Conservation (phyloP, 495 filamentous ascomycete species). For the Talaromyces adpressus region DNA sequence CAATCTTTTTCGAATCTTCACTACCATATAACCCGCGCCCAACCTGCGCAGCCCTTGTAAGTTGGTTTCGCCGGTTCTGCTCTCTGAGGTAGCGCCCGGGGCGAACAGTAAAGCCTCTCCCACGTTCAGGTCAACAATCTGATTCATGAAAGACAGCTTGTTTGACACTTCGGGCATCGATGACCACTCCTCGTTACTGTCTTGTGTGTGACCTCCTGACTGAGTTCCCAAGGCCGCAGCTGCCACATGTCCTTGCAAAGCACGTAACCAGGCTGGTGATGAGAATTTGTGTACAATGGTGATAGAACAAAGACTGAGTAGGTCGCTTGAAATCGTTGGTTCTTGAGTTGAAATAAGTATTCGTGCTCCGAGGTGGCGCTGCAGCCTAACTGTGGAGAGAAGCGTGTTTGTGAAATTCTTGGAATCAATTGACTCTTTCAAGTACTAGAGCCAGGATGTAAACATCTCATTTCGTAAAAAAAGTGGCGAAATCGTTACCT, state of each 20-base stretch:
- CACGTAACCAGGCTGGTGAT: constrained; percentile 58
- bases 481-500: constrained; percentile 22
- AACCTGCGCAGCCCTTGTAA: neutral
- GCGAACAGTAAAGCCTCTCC: neutral
- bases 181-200: neutral
- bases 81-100: neutral
- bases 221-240: constrained; percentile 18
- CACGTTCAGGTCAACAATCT: neutral
- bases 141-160: neutral
- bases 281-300: constrained; percentile 72
- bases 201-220: neutral
- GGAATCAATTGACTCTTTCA: constrained; percentile 38
- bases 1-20: constrained; percentile 16
- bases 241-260: constrained; percentile 58
- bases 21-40: constrained; percentile 9
- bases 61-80: neutral
- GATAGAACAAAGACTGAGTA: constrained; percentile 65
- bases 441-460: constrained; percentile 28
- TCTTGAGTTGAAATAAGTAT: constrained; percentile 74
- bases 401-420: constrained; percentile 53
- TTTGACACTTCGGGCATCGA: too few relatives aligned
- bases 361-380: constrained; percentile 61
- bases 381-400: constrained; percentile 56
- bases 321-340: constrained; percentile 61
- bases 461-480: neutral